These are phyloP conservation scores for Trametes versicolor DNA, from an alignment of 1,284 basidiomycete genomes.

Conservation along the genomic window DNA sequence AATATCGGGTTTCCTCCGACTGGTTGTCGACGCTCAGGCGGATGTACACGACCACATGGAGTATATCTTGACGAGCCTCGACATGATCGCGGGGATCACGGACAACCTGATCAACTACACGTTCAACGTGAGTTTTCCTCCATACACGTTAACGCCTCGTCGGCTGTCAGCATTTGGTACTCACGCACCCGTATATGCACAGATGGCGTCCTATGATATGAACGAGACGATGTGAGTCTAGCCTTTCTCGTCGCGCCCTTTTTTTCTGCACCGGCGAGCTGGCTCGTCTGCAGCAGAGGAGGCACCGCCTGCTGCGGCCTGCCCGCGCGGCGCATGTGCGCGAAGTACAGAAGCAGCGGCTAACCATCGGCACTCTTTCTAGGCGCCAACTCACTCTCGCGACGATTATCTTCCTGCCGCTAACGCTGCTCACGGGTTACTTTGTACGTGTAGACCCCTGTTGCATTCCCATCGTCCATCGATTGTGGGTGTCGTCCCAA, in stretches of 20 bases:
- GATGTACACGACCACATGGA: constrained; percentile 80
- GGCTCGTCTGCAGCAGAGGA: background rate
- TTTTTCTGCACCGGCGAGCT: background rate
- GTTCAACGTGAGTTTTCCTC: constrained; percentile 58
- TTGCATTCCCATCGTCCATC: constrained; percentile 6
- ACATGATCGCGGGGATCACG: constrained; percentile 72
- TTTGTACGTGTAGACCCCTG: constrained; percentile 56
- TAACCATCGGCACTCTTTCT: constrained; percentile 17
- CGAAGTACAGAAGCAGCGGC: constrained; percentile 17
- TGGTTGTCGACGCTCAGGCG: constrained; percentile 49
- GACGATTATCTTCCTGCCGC: constrained; percentile 75
- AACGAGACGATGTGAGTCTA: constrained; percentile 70
- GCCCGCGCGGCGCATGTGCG: background rate
- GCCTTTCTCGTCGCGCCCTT: constrained; percentile 5
- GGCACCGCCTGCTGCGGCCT: background rate
- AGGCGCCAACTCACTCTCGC: constrained; percentile 67
- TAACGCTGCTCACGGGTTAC: constrained; percentile 77
- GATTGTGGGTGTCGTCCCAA: constrained; percentile 2
- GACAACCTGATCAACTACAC: constrained; percentile 78
- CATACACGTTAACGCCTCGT: background rate
- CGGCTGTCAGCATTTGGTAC: constrained; percentile 11
- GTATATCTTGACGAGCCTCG: constrained; percentile 69
- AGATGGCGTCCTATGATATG: constrained; percentile 77
- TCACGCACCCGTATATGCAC: constrained; percentile 15
- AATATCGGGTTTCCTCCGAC: background rate